Percentiles rank a stretch among this genome's conserved stretches.
Evolutionary conservation across 441 rosid species (phyloP).

Genomic region (Eruca vesicaria): DNA sequence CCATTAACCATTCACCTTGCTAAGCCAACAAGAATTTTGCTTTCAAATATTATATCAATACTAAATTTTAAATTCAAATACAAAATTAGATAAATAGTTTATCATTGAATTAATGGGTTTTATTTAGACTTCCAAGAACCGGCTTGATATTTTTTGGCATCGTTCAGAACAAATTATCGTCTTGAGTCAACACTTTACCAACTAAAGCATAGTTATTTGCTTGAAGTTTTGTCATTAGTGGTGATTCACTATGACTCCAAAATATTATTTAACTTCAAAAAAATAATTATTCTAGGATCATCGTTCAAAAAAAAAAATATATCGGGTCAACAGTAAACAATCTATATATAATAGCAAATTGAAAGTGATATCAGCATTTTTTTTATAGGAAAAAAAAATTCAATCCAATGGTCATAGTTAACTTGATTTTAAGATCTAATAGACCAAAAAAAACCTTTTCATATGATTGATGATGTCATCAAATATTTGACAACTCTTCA

Average conservation of each 20-base stretch:
- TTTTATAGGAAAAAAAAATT: no score
- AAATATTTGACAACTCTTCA: no score
- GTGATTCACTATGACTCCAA: background rate
- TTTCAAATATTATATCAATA: no score
- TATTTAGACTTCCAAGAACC: background rate
- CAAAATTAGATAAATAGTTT: background rate
- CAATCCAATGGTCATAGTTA: no score
- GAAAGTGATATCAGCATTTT: no score
- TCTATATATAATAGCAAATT: no score
- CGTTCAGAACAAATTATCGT: background rate
- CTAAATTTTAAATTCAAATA: background rate
- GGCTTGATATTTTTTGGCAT: background rate
- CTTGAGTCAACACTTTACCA: background rate
- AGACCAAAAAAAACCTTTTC: no score
- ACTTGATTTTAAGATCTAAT: no score
- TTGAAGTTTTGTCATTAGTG: background rate
- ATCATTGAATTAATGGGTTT: background rate
- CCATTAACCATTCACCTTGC: no score
- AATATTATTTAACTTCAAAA: background rate
- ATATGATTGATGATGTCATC: no score
- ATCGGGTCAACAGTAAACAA: background rate
- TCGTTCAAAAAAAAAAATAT: background rate
- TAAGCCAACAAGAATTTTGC: no score
- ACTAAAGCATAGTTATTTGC: background rate
- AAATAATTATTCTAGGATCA: background rate